These are phyloP conservation scores for Aspergillus candidus DNA, from an alignment of 2,329 filamentous ascomycete genomes.

Conservation along the genomic window DNA sequence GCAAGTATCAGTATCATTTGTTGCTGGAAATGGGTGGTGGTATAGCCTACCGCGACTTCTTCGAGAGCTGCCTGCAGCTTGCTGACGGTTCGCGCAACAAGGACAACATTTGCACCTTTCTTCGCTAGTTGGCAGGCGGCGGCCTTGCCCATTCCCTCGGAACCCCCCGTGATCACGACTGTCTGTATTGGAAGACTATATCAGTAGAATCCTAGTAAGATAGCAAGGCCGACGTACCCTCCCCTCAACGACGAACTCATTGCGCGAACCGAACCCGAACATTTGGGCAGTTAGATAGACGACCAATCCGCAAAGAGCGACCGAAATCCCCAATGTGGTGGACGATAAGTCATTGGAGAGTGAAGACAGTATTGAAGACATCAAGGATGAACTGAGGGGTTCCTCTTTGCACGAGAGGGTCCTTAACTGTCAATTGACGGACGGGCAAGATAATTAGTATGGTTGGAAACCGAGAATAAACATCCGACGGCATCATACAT, in stretches of 20 bases:
- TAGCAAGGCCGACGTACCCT: slow-evolving; percentile 51
- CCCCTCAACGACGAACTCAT: slow-evolving; percentile 78
- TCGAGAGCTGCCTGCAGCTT: slow-evolving; percentile 68
- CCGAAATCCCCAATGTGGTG: slow-evolving; percentile 24
- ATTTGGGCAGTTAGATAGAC: slow-evolving; percentile 33
- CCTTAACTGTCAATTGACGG: too few species aligned
- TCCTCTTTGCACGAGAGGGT: too few species aligned
- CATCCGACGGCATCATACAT: too few species aligned
- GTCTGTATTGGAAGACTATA: slow-evolving; percentile 53
- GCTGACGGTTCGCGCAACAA: slow-evolving; percentile 69
- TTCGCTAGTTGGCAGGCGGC: slow-evolving; percentile 67
- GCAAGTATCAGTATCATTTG: slow-evolving; percentile 15
- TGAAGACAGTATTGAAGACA: slow-evolving; percentile 18
- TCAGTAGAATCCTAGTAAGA: not conserved
- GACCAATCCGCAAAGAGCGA: slow-evolving; percentile 28
- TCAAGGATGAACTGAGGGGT: slow-evolving; percentile 1
- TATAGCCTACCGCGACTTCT: slow-evolving; percentile 53
- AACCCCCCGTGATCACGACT: slow-evolving; percentile 81
- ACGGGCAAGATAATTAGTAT: too few species aligned
- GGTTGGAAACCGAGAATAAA: too few species aligned
- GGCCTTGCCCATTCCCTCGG: slow-evolving; percentile 82
- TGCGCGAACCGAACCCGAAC: slow-evolving; percentile 45
- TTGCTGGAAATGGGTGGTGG: not conserved
- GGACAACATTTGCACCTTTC: slow-evolving; percentile 80
- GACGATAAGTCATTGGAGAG: slow-evolving; percentile 19